A percentile compares a stretch with the other conserved stretches of the same genome.
Evolutionary conservation across 495 filamentous ascomycete species (phyloP).

Genomic region (Zalerion maritima): DNA sequence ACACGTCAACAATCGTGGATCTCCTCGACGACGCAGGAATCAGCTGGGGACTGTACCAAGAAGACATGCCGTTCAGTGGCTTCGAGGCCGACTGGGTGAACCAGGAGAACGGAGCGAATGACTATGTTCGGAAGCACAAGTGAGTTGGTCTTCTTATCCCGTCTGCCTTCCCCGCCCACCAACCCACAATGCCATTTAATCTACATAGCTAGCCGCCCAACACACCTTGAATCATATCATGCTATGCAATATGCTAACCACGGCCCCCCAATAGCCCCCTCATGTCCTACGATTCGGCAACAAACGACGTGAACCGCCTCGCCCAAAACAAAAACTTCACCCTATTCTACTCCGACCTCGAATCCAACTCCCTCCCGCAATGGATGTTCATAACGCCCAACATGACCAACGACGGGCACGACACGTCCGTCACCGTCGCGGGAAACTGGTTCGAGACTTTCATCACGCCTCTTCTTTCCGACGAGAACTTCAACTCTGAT

Average conservation of each 20-base stretch:
- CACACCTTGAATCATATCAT: not conserved
- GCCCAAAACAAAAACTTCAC: conserved; percentile 45
- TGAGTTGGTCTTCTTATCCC: conserved; percentile 17
- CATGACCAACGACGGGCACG: conserved; percentile 60
- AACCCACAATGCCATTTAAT: no score
- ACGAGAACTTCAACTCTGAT: conserved; percentile 45
- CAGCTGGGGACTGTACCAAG: conserved; percentile 52
- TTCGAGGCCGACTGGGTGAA: conserved; percentile 36
- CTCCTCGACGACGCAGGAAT: conserved; percentile 47
- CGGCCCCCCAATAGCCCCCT: conserved; percentile 27
- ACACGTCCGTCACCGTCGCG: conserved; percentile 44
- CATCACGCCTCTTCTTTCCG: conserved; percentile 41
- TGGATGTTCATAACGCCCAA: conserved; percentile 55
- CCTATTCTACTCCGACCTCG: conserved; percentile 39
- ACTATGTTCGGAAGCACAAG: conserved; percentile 64
- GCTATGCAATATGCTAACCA: conserved; percentile 7
- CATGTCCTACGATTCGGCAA: conserved; percentile 34
- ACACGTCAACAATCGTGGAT: conserved; percentile 55
- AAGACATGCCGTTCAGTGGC: conserved; percentile 49
- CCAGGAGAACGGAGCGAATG: conserved; percentile 32
- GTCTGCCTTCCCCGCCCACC: conserved; percentile 26
- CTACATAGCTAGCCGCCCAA: no score
- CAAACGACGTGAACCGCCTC: conserved; percentile 36
- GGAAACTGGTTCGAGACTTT: conserved; percentile 43
- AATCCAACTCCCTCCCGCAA: conserved; percentile 44